Conservation (phyloP, 495 filamentous ascomycete genomes). For the Talaromyces proteolyticus region DNA sequence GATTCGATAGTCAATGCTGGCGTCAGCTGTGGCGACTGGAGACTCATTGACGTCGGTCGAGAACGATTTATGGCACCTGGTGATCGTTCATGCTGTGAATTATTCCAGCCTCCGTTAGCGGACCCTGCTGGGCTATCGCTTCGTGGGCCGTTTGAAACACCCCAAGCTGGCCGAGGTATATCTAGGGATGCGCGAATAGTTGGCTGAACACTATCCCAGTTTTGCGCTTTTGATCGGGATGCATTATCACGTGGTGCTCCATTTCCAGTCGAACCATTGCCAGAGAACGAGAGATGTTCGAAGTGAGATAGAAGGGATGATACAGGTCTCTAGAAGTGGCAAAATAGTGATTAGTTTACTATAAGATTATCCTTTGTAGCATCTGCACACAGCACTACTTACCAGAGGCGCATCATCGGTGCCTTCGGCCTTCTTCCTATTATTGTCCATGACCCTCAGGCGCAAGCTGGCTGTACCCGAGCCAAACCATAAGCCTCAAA, state of each 20-base stretch:
- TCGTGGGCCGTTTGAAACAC: conserved; percentile 22
- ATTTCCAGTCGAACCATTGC: conserved; percentile 20
- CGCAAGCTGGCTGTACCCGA: conserved; percentile 18
- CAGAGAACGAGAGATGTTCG: conserved; percentile 69
- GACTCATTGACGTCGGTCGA: conserved; percentile 46
- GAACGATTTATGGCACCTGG: conserved; percentile 15
- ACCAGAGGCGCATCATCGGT: conserved; percentile 43
- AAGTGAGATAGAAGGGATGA: conserved; percentile 91
- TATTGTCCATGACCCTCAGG: conserved; percentile 35
- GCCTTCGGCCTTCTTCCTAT: conserved; percentile 26
- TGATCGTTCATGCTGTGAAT: conserved; percentile 25
- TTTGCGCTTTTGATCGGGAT: conserved; percentile 30
- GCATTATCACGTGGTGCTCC: conserved; percentile 26
- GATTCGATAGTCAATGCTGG: conserved; percentile 70
- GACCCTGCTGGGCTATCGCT: conserved; percentile 9
- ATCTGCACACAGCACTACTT: conserved; percentile 22
- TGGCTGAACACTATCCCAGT: conserved; percentile 37
- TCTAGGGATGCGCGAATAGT: conserved; percentile 44
- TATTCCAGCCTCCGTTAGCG: conserved; percentile 11
- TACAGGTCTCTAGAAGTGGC: conserved; percentile 56
- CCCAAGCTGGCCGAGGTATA: conserved; percentile 45
- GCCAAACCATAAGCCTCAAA: conserved; percentile 25
- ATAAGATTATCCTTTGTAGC: not conserved
- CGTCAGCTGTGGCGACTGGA: conserved; percentile 52
- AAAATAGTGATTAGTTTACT: conserved; percentile 11